These are phyloP conservation scores for Tremellales sp. DNA, from an alignment of 1,284 basidiomycete species.

Conservation along the genomic window DNA sequence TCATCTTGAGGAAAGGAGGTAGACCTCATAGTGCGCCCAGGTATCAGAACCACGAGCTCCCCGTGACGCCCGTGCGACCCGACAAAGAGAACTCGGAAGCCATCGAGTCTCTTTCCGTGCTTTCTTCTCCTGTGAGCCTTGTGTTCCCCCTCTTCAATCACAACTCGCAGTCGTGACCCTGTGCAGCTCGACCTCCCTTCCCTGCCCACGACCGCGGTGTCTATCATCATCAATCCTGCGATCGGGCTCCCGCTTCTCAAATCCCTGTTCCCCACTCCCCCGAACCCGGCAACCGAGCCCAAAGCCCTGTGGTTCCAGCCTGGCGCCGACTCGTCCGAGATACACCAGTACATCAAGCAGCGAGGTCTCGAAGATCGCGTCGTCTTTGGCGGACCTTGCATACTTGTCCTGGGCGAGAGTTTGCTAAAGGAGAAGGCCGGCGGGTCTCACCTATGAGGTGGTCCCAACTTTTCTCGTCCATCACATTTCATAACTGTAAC, in stretches of 20 bases:
- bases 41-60: constrained; percentile 59
- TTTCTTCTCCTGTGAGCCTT: constrained; percentile 33
- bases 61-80: constrained; percentile 58
- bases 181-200: constrained; percentile 58
- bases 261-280: constrained; percentile 57
- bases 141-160: constrained; percentile 1
- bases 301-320: constrained; percentile 80
- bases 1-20: neutral
- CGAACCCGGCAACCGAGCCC: constrained; percentile 59
- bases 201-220: constrained; percentile 68
- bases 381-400: constrained; percentile 69
- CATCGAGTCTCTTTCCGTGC: constrained; percentile 33
- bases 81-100: constrained; percentile 17
- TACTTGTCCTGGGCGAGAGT: constrained; percentile 65
- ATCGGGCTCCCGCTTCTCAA: constrained; percentile 48
- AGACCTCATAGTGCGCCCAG: constrained; percentile 38
- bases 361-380: constrained; percentile 60
- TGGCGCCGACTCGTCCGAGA: constrained; percentile 65
- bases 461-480: too few relatives aligned
- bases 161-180: constrained; percentile 58
- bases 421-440: constrained; percentile 2
- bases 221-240: constrained; percentile 70
- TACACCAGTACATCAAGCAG: constrained; percentile 55
- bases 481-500: too few relatives aligned
- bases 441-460: too few relatives aligned